Percentiles rank a stretch among this genome's conserved stretches.
These are phyloP conservation scores for Blastocystis sp. DNA, from an alignment of 352 stramenopile genomes.

Conservation along the genomic window DNA sequence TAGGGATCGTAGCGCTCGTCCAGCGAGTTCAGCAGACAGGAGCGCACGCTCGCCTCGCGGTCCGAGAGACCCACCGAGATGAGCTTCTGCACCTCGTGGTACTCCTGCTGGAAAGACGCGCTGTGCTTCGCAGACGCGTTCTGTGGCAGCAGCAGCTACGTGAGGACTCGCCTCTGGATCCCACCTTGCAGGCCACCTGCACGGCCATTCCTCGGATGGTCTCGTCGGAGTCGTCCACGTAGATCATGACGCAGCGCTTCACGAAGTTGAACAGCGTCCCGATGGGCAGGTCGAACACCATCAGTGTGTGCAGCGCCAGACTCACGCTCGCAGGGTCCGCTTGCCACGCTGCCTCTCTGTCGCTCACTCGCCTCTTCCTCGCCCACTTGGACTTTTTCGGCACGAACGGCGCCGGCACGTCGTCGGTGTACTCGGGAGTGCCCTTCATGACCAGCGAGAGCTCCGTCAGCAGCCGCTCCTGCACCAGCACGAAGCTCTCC, in stretches of 20 bases:
- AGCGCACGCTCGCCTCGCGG: constrained; percentile 7
- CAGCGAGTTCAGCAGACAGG: constrained; percentile 28
- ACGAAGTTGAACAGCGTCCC: constrained; percentile 62
- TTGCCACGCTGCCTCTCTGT: constrained; percentile 33
- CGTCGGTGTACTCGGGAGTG: neutral
- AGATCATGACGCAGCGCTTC: constrained; percentile 57
- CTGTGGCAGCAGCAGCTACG: constrained; percentile 10
- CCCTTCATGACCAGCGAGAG: constrained; percentile 72
- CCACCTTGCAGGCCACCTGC: constrained; percentile 21
- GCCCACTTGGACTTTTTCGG: neutral
- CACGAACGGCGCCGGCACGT: neutral
- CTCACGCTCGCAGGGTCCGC: constrained; percentile 60
- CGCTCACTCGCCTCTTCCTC: neutral
- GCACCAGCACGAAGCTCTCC: constrained; percentile 66
- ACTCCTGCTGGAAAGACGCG: constrained; percentile 1
- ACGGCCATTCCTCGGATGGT: constrained; percentile 16
- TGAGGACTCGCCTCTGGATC: neutral
- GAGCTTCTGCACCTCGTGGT: constrained; percentile 48
- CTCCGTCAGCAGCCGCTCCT: constrained; percentile 73
- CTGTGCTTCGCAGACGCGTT: neutral
- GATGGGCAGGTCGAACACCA: constrained; percentile 69
- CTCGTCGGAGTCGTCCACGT: constrained; percentile 46
- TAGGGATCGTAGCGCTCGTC: constrained; percentile 51
- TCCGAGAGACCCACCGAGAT: constrained; percentile 46
- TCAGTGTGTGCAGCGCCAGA: constrained; percentile 67